Conservation (phyloP, 352 stramenopile genomes). For the Pythium sp. region DNA sequence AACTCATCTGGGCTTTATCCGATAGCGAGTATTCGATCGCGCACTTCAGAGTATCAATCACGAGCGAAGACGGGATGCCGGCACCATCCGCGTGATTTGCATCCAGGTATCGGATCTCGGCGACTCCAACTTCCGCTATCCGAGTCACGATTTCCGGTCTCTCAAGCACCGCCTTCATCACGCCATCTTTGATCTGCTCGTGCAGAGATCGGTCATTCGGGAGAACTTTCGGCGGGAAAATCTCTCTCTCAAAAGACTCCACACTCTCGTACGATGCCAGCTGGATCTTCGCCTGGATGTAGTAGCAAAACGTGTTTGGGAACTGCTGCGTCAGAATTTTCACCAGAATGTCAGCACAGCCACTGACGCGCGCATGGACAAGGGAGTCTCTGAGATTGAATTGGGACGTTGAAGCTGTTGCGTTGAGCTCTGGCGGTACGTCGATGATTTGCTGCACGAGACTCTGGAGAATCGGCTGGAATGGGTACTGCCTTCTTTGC, state of each 20-base stretch:
- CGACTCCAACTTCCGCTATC: constrained; percentile 52
- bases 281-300: constrained; percentile 63
- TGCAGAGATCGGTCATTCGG: constrained; percentile 56
- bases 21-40: constrained; percentile 49
- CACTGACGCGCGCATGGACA: constrained; percentile 51
- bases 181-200: constrained; percentile 47
- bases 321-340: constrained; percentile 70
- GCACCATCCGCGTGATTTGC: constrained; percentile 41
- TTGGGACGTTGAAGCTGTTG: constrained; percentile 33
- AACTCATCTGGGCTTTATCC: constrained; percentile 37
- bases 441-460: constrained; percentile 53
- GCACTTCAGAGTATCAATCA: constrained; percentile 57
- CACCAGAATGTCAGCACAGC: constrained; percentile 61
- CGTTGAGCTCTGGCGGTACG: constrained; percentile 17
- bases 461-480: constrained; percentile 48
- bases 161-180: constrained; percentile 52
- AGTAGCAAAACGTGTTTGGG: constrained; percentile 77
- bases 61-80: constrained; percentile 46
- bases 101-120: constrained; percentile 67
- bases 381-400: constrained; percentile 43
- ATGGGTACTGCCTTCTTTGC: constrained; percentile 37
- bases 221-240: constrained; percentile 52
- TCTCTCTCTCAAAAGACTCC: constrained; percentile 59
- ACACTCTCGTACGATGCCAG: constrained; percentile 76
- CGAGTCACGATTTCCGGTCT: constrained; percentile 40